Percentiles rank a stretch among this genome's conserved stretches.
Conservation (phyloP, 176 grass and related monocot species). For the Bromus sterilis region DNA sequence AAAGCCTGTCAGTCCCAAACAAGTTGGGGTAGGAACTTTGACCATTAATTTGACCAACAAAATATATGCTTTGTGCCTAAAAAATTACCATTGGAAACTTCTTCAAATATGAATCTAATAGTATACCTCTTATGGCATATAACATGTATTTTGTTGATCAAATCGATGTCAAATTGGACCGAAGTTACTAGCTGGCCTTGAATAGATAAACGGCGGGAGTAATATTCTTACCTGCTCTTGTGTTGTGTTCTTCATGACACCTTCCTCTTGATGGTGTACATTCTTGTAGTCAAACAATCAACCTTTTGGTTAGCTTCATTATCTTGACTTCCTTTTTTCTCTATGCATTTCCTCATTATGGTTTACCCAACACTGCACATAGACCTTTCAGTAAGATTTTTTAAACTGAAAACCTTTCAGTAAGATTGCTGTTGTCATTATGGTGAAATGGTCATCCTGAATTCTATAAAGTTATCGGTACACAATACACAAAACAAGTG, state of each 20-base stretch:
- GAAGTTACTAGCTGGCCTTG: too few relatives aligned
- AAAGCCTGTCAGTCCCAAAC: too few relatives aligned
- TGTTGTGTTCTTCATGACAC: background rate
- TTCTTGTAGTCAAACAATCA: background rate
- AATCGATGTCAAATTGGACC: too few relatives aligned
- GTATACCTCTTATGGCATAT: too few relatives aligned
- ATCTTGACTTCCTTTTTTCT: background rate
- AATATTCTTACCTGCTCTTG: background rate
- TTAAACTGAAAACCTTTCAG: background rate
- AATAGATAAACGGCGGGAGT: too few relatives aligned
- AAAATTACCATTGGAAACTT: too few relatives aligned
- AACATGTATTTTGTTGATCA: too few relatives aligned
- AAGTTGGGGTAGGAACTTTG: too few relatives aligned
- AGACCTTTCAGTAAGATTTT: background rate
- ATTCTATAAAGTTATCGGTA: background rate
- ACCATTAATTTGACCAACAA: too few relatives aligned
- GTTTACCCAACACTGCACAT: background rate
- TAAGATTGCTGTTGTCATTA: background rate
- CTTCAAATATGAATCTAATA: too few relatives aligned
- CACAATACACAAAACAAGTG: background rate
- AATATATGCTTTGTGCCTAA: too few relatives aligned
- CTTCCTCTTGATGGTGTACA: background rate
- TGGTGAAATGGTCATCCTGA: background rate
- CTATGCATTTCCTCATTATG: background rate
- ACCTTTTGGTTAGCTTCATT: background rate